These are phyloP conservation scores for Datisca glomerata DNA, from an alignment of 306 rosid species.

Conservation along the genomic window DNA sequence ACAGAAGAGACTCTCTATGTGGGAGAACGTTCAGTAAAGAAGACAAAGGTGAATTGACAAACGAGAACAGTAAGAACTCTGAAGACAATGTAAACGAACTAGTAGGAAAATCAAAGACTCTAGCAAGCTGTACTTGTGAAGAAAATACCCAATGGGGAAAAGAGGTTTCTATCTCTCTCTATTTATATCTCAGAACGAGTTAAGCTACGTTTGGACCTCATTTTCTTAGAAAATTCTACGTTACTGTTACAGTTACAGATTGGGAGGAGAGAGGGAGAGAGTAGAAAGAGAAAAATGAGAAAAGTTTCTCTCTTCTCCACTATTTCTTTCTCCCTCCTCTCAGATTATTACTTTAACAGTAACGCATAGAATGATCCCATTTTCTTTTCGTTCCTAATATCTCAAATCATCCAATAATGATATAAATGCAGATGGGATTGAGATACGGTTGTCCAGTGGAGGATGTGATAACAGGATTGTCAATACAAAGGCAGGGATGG, in stretches of 20 bases:
- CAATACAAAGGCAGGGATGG: slow-evolving; percentile 58
- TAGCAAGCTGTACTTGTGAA: slow-evolving; percentile 56
- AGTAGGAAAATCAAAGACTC: slow-evolving; percentile 39
- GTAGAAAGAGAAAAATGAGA: too few relatives aligned
- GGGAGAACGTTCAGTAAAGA: slow-evolving; percentile 37
- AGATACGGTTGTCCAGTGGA: slow-evolving; percentile 67
- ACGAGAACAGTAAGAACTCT: slow-evolving; percentile 8
- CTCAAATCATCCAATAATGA: too few relatives aligned
- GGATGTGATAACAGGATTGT: slow-evolving; percentile 70
- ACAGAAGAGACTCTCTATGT: slow-evolving; percentile 52
- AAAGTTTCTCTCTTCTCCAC: too few relatives aligned
- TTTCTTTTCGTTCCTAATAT: too few relatives aligned
- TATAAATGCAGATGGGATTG: slow-evolving; percentile 60
- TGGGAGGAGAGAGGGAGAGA: too few relatives aligned
- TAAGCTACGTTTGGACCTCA: too few relatives aligned
- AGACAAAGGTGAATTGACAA: slow-evolving; percentile 22
- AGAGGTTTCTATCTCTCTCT: slow-evolving; percentile 27
- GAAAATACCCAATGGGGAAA: slow-evolving; percentile 74
- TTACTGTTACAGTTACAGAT: too few relatives aligned
- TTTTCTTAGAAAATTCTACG: too few relatives aligned
- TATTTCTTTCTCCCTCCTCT: not conserved
- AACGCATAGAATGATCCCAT: too few relatives aligned
- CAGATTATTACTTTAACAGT: too few relatives aligned
- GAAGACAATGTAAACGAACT: slow-evolving; percentile 19
- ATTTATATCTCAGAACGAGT: too few relatives aligned